phyloP scores from a whole-genome alignment of 2,329 filamentous ascomycete species.

The Lecanicillium sp. region DNA sequence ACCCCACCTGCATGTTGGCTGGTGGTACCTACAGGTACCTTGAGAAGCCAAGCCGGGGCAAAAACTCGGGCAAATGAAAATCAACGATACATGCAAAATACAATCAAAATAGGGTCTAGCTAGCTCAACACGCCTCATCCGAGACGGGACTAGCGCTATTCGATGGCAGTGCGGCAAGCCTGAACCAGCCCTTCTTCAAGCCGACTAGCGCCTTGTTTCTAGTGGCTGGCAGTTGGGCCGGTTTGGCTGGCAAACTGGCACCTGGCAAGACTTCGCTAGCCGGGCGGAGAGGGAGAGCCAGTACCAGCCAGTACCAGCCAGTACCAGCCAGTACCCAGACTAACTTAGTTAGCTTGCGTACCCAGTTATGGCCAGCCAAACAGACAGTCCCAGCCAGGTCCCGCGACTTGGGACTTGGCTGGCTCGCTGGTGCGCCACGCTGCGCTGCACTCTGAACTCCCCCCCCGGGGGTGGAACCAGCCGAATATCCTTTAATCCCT shows the following conservation, averaged over 20 bases:
- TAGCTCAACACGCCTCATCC: not conserved
- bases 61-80: not conserved
- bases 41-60: too few relatives aligned
- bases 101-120: not conserved
- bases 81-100: not conserved
- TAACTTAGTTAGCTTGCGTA: too few relatives aligned
- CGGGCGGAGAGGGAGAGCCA: too few relatives aligned
- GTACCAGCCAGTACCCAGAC: not conserved
- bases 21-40: too few relatives aligned
- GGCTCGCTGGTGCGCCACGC: not conserved
- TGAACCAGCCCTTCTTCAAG: too few relatives aligned
- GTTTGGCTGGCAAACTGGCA: not conserved
- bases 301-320: too few relatives aligned
- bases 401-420: conserved; percentile 2
- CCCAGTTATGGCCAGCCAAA: too few relatives aligned
- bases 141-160: conserved; percentile 11
- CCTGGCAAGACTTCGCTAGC: too few relatives aligned
- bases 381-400: too few relatives aligned
- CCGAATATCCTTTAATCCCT: conserved; percentile 10
- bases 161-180: too few relatives aligned
- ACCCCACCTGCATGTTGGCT: too few relatives aligned
- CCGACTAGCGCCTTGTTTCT: too few relatives aligned
- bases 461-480: conserved; percentile 13
- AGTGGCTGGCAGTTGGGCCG: not conserved
- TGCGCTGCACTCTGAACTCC: conserved; percentile 1